Evolutionary conservation across 2,329 filamentous ascomycete genomes (phyloP).

Genomic region (Neofusicoccum ribis): DNA sequence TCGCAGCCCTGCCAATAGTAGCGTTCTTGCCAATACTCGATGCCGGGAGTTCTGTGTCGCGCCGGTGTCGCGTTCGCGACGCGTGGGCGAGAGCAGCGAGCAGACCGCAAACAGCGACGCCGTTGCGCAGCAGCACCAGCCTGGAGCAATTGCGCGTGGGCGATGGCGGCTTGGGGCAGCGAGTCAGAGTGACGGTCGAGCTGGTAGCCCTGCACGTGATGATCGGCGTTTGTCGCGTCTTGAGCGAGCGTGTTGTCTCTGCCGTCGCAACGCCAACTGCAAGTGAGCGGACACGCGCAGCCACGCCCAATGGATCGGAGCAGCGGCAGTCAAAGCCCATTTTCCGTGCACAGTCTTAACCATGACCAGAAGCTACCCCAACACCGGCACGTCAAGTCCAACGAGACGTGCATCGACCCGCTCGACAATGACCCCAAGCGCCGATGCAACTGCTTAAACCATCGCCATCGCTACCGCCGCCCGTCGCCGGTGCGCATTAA

Average conservation of each 20-base stretch:
- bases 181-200: neutral
- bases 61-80: constrained; percentile 8
- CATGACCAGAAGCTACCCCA: constrained; percentile 11
- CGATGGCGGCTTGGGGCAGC: neutral
- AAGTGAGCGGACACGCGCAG: constrained; percentile 14
- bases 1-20: constrained; percentile 4
- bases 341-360: constrained; percentile 17
- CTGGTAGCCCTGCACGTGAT: constrained; percentile 10
- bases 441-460: constrained; percentile 20
- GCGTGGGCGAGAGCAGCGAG: neutral
- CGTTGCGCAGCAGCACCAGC: neutral
- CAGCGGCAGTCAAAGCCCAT: constrained; percentile 2
- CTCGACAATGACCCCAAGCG: constrained; percentile 19
- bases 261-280: constrained; percentile 15
- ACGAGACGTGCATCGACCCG: constrained; percentile 14
- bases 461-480: constrained; percentile 16
- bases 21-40: neutral
- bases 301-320: constrained; percentile 18
- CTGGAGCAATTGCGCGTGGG: neutral
- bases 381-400: constrained; percentile 7
- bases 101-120: neutral
- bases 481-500: constrained; percentile 3
- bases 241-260: constrained; percentile 9
- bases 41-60: neutral
- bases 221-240: constrained; percentile 5